These are phyloP conservation scores for Hysterium pulicare DNA, from an alignment of 2,329 filamentous ascomycete species.

Conservation along the genomic window DNA sequence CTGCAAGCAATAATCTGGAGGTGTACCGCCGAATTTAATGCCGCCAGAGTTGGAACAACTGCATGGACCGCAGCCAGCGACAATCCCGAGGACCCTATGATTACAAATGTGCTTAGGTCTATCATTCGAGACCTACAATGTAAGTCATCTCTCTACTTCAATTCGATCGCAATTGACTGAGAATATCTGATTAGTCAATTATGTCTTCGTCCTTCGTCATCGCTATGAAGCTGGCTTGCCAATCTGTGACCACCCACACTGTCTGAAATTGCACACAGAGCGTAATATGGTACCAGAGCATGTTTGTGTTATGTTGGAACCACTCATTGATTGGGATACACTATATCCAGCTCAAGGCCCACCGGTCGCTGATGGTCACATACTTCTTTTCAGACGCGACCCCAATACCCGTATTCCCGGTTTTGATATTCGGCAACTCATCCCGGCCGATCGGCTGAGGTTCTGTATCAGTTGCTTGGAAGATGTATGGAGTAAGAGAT, in stretches of 20 bases:
- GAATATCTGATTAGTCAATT: not conserved
- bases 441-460: not conserved
- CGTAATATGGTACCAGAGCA: not conserved
- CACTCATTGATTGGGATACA: not conserved
- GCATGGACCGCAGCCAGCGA: not conserved
- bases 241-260: constrained; percentile 1
- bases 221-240: not conserved
- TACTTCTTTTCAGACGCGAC: not conserved
- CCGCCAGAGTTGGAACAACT: not conserved
- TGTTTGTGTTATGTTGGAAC: not conserved
- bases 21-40: not conserved
- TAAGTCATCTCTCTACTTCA: not conserved
- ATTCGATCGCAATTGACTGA: not conserved
- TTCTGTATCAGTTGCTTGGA: constrained; percentile 1
- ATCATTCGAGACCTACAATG: not conserved
- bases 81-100: not conserved
- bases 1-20: not conserved
- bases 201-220: not conserved
- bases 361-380: not conserved
- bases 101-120: not conserved
- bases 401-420: not conserved
- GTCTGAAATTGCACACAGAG: not conserved
- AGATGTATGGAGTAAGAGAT: not conserved
- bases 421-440: not conserved
- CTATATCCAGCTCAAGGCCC: not conserved